Evolutionary conservation across 2,329 filamentous ascomycete species (phyloP).

Genomic region (Ophiostoma sp.): DNA sequence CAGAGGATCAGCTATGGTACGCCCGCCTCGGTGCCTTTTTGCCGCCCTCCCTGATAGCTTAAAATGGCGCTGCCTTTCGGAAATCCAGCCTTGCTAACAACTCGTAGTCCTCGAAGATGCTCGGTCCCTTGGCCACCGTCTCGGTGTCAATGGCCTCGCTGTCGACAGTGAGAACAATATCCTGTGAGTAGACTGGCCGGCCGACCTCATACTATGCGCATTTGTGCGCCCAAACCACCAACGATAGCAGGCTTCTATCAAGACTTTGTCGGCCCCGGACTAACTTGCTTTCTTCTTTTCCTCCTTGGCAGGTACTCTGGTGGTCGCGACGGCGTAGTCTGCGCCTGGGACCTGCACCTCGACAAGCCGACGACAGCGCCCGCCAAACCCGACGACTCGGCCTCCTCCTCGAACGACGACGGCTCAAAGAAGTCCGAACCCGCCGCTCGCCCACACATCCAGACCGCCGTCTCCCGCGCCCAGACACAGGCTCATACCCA

Average conservation of each 20-base stretch:
- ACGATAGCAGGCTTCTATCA: neutral
- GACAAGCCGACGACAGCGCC: conserved; percentile 47
- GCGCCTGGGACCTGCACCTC: conserved; percentile 87
- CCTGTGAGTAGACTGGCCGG: conserved; percentile 61
- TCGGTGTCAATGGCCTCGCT: conserved; percentile 92
- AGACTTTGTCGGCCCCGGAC: neutral
- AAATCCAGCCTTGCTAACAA: conserved; percentile 27
- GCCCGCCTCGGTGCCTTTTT: conserved; percentile 32
- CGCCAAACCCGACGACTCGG: conserved; percentile 29
- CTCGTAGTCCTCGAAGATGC: conserved; percentile 58
- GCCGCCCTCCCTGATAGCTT: neutral
- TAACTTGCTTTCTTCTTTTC: neutral
- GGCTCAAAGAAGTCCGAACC: conserved; percentile 20
- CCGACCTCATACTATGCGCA: neutral
- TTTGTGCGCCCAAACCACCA: neutral
- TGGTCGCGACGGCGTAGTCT: conserved; percentile 91
- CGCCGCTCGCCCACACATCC: conserved; percentile 35
- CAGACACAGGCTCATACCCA: conserved; percentile 80
- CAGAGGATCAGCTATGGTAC: conserved; percentile 68
- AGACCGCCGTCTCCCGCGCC: conserved; percentile 58
- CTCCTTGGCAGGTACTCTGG: conserved; percentile 74
- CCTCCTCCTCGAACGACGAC: conserved; percentile 27
- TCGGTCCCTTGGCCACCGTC: conserved; percentile 75
- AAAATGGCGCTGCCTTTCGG: neutral
- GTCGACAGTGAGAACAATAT: conserved; percentile 81